Conservation (phyloP, 2,329 filamentous ascomycete species). For the Bipolaris cookei region DNA sequence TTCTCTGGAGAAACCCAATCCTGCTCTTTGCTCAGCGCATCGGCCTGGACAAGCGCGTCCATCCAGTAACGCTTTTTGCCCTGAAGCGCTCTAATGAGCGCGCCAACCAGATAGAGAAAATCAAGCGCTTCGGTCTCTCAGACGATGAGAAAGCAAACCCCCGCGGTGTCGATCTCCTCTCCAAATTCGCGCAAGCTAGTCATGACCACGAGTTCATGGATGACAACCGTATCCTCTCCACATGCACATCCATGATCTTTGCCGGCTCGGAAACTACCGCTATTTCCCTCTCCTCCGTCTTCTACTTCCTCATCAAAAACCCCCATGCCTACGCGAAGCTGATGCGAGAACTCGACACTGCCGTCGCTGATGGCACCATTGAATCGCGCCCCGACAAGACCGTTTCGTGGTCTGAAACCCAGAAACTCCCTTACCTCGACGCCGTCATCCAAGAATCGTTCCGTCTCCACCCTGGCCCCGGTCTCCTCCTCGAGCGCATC, state of each 20-base stretch:
- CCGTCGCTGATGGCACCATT: slow-evolving; percentile 58
- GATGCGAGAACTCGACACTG: slow-evolving; percentile 67
- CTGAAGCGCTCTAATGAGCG: slow-evolving; percentile 71
- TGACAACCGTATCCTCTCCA: slow-evolving; percentile 71
- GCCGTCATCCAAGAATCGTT: slow-evolving; percentile 80
- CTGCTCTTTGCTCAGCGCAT: slow-evolving; percentile 71
- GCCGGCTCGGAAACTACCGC: slow-evolving; percentile 82
- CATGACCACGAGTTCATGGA: slow-evolving; percentile 74
- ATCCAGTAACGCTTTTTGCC: slow-evolving; percentile 76
- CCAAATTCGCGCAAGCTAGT: slow-evolving; percentile 73
- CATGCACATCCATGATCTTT: slow-evolving; percentile 73
- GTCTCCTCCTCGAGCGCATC: slow-evolving; percentile 74
- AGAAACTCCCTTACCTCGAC: slow-evolving; percentile 76
- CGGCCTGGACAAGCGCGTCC: slow-evolving; percentile 71
- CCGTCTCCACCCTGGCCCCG: slow-evolving; percentile 75
- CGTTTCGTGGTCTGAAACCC: slow-evolving; percentile 72
- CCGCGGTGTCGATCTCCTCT: slow-evolving; percentile 65
- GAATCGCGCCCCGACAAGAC: slow-evolving; percentile 58
- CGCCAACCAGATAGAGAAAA: slow-evolving; percentile 59
- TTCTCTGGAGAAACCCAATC: slow-evolving; percentile 77
- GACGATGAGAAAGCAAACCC: slow-evolving; percentile 40
- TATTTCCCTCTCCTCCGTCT: slow-evolving; percentile 72
- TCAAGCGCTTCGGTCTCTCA: slow-evolving; percentile 52
- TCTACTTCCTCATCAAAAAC: slow-evolving; percentile 75
- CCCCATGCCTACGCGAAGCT: slow-evolving; percentile 62